Evolutionary conservation across 129 eudicot species (phyloP).

Genomic region (Cynara cardunculus): DNA sequence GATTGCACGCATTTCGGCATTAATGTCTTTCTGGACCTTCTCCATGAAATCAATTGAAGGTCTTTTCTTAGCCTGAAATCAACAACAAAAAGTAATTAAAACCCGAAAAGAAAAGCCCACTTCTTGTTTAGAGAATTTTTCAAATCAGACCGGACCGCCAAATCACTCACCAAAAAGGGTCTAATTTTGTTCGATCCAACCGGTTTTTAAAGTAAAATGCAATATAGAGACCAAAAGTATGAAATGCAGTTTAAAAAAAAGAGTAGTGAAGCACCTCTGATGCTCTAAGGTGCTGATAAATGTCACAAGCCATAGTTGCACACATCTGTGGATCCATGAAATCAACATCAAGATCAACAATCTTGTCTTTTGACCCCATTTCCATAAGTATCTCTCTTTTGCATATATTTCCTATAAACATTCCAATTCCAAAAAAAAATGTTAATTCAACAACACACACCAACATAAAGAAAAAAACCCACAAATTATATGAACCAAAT

Average conservation of each 20-base stretch:
- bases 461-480: background rate
- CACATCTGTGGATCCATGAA: slow-evolving; percentile 85
- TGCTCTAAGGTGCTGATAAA: slow-evolving; percentile 87
- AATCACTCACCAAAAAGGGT: no score
- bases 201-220: no score
- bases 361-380: slow-evolving; percentile 38
- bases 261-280: slow-evolving; percentile 53
- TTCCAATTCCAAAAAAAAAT: background rate
- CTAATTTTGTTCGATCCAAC: no score
- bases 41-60: slow-evolving; percentile 87
- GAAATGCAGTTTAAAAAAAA: background rate
- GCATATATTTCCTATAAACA: slow-evolving; percentile 49
- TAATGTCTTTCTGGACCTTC: slow-evolving; percentile 87
- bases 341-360: slow-evolving; percentile 73
- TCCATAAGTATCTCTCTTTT: slow-evolving; percentile 76
- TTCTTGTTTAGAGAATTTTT: no score
- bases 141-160: no score
- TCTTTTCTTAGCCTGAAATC: slow-evolving; percentile 60
- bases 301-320: slow-evolving; percentile 96
- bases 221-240: background rate
- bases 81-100: background rate
- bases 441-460: background rate
- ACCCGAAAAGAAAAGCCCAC: background rate
- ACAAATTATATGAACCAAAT: background rate
- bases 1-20: slow-evolving; percentile 88